Conservation (phyloP, 192 early-diverging fungal genomes). For the Gaertneriomyces sp. region DNA sequence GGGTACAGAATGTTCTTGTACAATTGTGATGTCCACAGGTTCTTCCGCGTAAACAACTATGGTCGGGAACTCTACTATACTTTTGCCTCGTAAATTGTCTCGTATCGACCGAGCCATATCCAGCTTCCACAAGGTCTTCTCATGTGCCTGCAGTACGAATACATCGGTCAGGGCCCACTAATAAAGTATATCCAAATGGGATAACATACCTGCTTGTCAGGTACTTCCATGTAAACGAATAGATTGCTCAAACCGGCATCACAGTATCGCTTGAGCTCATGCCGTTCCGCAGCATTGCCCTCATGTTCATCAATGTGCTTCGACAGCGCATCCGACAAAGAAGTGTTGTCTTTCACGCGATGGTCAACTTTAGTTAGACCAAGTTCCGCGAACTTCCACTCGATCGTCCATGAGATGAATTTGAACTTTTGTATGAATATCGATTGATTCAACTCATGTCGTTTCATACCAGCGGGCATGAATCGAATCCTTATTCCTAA, state of each 20-base stretch:
- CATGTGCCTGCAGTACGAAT: conserved; percentile 1
- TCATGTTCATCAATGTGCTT: conserved; percentile 5
- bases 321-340: neutral
- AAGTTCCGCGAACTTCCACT: conserved; percentile 4
- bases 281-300: conserved; percentile 9
- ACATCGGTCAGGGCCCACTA: neutral
- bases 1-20: no score
- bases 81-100: conserved; percentile 4
- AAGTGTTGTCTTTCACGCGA: conserved; percentile 13
- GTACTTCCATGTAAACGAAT: conserved; percentile 11
- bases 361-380: conserved; percentile 2
- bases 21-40: no score
- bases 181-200: neutral
- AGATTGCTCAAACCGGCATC: conserved; percentile 6
- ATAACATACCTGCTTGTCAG: conserved; percentile 13
- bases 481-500: conserved; percentile 31
- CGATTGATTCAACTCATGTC: conserved; percentile 50
- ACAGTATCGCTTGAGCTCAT: conserved; percentile 6
- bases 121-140: neutral
- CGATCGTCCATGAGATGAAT: conserved; percentile 19
- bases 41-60: neutral
- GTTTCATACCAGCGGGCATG: conserved; percentile 55
- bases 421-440: conserved; percentile 51
- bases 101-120: neutral
- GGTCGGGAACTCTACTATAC: conserved; percentile 20